Evolutionary conservation across 768 basidiomycete genomes (phyloP).

Genomic region (Leccinum aurantiacum): DNA sequence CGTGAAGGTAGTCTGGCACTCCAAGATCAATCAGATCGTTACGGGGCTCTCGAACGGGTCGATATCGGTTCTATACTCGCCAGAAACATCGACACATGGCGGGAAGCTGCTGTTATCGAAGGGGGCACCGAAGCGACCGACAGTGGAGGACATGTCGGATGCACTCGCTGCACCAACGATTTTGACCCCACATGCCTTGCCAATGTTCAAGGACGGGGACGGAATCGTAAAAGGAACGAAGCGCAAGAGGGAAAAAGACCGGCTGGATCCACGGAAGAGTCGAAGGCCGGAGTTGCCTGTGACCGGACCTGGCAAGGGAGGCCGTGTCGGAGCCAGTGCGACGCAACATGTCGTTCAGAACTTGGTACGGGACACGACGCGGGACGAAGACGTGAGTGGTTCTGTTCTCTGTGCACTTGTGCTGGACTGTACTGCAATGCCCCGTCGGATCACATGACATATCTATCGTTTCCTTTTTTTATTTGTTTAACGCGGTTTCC

Average conservation of each 20-base stretch:
- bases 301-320: conserved; percentile 89
- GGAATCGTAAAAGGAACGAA: conserved; percentile 72
- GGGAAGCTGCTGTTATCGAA: conserved; percentile 88
- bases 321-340: conserved; percentile 93
- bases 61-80: conserved; percentile 91
- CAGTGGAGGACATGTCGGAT: conserved; percentile 86
- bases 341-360: conserved; percentile 97
- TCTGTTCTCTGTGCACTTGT: conserved; percentile 3
- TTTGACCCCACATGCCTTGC: conserved; percentile 86
- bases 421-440: conserved; percentile 2
- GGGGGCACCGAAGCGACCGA: conserved; percentile 78
- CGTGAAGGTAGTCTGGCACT: conserved; percentile 92
- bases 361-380: conserved; percentile 84
- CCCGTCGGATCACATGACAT: conserved; percentile 17
- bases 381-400: conserved; percentile 91
- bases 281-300: conserved; percentile 90
- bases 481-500: conserved; percentile 6
- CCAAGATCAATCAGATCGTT: conserved; percentile 96
- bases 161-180: conserved; percentile 85
- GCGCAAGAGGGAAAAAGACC: conserved; percentile 86
- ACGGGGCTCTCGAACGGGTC: conserved; percentile 85
- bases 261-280: conserved; percentile 89
- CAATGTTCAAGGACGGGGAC: conserved; percentile 85
- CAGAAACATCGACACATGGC: conserved; percentile 84
- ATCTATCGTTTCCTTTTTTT: conserved; percentile 10